Conservation (phyloP, 2,329 filamentous ascomycete genomes). For the Alternaria brassicae region DNA sequence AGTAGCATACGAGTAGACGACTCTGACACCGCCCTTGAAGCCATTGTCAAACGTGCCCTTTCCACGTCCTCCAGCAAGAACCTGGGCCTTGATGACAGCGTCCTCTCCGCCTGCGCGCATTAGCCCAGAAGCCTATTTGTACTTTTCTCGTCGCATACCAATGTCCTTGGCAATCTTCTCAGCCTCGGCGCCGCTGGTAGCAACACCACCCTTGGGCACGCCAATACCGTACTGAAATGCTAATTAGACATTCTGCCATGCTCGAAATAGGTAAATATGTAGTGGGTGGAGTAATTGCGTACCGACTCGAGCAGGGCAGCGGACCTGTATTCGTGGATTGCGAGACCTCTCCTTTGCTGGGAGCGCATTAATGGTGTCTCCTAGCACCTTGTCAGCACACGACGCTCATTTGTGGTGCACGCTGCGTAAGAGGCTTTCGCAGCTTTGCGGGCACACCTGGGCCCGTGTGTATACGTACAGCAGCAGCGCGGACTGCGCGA, state of each 20-base stretch:
- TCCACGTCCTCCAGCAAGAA: constrained; percentile 95
- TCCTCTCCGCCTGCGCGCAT: constrained; percentile 73
- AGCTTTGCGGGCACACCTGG: constrained; percentile 15
- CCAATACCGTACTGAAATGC: constrained; percentile 83
- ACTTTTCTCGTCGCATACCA: constrained; percentile 59
- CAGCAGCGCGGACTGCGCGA: constrained; percentile 78
- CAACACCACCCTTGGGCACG: constrained; percentile 88
- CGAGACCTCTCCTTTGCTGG: constrained; percentile 87
- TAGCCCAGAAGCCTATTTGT: constrained; percentile 33
- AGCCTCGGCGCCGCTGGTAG: constrained; percentile 82
- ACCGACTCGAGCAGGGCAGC: constrained; percentile 82
- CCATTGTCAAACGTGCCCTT: constrained; percentile 99
- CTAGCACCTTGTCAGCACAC: constrained; percentile 52
- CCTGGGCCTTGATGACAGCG: constrained; percentile 99
- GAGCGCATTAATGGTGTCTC: constrained; percentile 62
- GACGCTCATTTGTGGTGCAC: constrained; percentile 32
- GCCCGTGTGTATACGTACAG: constrained; percentile 62
- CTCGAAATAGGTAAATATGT: constrained; percentile 13
- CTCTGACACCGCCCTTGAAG: constrained; percentile 96
- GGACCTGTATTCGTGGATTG: constrained; percentile 98
- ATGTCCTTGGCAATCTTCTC: constrained; percentile 91
- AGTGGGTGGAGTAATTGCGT: constrained; percentile 33
- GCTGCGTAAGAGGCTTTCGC: constrained; percentile 43
- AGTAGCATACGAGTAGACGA: constrained; percentile 84
- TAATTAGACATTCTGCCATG: constrained; percentile 32